Evolutionary conservation across 108 stramenopile species (phyloP), one percentile per base, ranked within the genome.

Genomic region (Schizochytrium sp.): DNA sequence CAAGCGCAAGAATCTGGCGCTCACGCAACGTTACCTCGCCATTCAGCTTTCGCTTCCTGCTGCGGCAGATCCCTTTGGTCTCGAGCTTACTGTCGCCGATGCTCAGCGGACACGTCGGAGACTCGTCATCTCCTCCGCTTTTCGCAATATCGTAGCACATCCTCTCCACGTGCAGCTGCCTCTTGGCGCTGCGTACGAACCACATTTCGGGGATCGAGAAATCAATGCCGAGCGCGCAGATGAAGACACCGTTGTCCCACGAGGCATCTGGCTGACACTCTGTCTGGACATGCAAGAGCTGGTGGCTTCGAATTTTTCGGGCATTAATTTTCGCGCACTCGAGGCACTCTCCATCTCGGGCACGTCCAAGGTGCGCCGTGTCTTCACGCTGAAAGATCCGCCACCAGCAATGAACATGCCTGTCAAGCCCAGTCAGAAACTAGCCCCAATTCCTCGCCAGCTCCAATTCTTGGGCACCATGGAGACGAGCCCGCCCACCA

Each of bases 311-410:
- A 83, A 83, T 34, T 83, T 83, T 23, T 25, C 45, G 10, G 51
- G 76, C 25, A 53, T 83, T 45, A 83, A 53, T 18, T 53, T 53
- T 3, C 45, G 76, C 19, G 76, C 76, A 2, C 76, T 83, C n/a
- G 76, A 83, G 76, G n/a, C 45, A 1, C n/a, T 83, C 48, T 14
- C 51, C 6, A 25, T 83, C 23, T 28, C 8, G 16, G 76, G 76
- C 45, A 47, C 45, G 14, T 83, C 14, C 51, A 21, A 53, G 28
- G 48, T 53, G 19, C 76, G 76, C 19, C 45, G 51, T 6, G 25
- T 83, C n/a, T 83, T 83, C 76, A 83, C 76, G 12, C 51, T 83
- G 18, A 83, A 83, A 45, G 76, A 83, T 28, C 48, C n/a, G 51
- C 76, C 76, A 8, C 51, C 76, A 1, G 76, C n/a, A 8, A 18